Evolutionary conservation across 805 yeast genomes (phyloP).

Genomic region (Kodamaea kakaduensis): DNA sequence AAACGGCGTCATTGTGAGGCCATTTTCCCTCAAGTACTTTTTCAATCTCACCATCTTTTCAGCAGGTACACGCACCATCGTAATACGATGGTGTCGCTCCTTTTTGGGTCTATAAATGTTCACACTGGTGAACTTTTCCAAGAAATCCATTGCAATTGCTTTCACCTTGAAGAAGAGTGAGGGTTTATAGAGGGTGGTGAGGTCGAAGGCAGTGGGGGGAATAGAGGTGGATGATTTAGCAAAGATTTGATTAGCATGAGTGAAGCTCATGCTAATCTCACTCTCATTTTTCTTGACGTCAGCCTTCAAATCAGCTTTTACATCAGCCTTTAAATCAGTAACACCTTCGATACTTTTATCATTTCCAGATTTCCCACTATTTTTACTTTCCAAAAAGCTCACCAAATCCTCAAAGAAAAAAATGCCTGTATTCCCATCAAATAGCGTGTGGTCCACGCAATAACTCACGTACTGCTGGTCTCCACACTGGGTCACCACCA

Average conservation of each 20-base stretch:
- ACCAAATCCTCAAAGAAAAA: constrained; percentile 4
- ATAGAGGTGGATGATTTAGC: no score
- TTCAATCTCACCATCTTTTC: neutral
- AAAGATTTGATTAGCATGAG: no score
- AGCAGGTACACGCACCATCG: neutral
- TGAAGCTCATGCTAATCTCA: no score
- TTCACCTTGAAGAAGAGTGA: neutral
- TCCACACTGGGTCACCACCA: constrained; percentile 1
- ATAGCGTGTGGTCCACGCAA: constrained; percentile 2
- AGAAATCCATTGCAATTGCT: neutral
- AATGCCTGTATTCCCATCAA: constrained; percentile 3
- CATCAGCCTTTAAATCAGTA: no score
- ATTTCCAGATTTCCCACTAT: no score
- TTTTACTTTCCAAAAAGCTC: neutral
- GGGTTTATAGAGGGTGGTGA: neutral
- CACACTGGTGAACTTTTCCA: neutral
- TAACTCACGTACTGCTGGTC: constrained; percentile 3
- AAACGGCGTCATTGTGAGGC: constrained; percentile 4
- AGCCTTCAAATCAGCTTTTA: neutral
- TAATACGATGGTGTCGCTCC: neutral
- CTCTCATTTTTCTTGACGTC: neutral
- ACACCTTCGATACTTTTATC: no score
- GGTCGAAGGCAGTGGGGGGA: constrained; percentile 1
- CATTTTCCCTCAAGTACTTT: neutral
- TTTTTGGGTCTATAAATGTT: neutral